Evolutionary conservation across 495 filamentous ascomycete species (phyloP).

Genomic region (Aspergillus leporis): DNA sequence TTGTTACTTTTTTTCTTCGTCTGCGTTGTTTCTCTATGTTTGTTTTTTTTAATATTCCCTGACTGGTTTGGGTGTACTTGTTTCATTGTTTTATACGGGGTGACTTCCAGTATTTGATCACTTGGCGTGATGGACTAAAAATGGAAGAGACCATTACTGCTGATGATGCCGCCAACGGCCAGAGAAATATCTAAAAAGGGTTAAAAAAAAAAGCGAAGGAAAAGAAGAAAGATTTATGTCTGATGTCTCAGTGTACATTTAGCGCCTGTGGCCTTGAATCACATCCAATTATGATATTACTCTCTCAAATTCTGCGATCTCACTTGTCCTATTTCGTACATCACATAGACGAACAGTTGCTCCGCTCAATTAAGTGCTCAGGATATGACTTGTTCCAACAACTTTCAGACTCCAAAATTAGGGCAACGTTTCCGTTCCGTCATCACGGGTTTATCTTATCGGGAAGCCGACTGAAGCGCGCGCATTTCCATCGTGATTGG

Average conservation of each 20-base stretch:
- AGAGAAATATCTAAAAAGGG: neutral
- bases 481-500: neutral
- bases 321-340: too few species aligned
- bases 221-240: slow-evolving; percentile 6
- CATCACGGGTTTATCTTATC: neutral
- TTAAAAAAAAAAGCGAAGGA: neutral
- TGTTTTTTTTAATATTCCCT: slow-evolving; percentile 11
- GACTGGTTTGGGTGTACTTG: slow-evolving; percentile 6
- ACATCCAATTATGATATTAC: neutral
- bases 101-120: neutral
- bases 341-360: too few species aligned
- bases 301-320: neutral
- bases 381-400: too few species aligned
- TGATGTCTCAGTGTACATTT: slow-evolving; percentile 14
- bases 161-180: neutral
- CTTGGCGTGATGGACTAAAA: slow-evolving; percentile 3
- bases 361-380: too few species aligned
- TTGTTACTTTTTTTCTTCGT: slow-evolving; percentile 15
- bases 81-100: slow-evolving; percentile 1
- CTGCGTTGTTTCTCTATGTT: slow-evolving; percentile 14
- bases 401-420: too few species aligned
- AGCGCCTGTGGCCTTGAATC: slow-evolving; percentile 10
- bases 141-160: neutral
- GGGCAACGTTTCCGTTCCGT: neutral
- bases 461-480: too few species aligned